Evolutionary conservation across 805 yeast genomes (phyloP).

Genomic region (Ogataea populi-albae): DNA sequence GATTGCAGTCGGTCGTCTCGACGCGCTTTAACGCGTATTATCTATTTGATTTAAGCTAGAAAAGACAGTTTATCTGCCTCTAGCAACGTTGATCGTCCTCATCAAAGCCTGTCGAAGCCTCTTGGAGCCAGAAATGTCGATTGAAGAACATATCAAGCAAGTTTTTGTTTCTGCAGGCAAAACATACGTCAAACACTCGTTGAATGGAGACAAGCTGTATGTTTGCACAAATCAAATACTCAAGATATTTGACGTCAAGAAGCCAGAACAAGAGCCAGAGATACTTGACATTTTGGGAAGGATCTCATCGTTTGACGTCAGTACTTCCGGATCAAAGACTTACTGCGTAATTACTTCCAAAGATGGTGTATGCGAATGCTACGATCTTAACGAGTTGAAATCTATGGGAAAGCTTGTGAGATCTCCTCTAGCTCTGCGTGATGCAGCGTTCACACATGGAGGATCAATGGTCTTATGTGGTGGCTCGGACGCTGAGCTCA

Average conservation of each 20-base stretch:
- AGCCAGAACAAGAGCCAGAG: conserved; percentile 58
- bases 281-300: conserved; percentile 50
- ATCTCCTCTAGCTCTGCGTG: conserved; percentile 47
- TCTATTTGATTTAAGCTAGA: too few relatives aligned
- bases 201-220: conserved; percentile 35
- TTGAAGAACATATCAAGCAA: conserved; percentile 28
- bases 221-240: conserved; percentile 57
- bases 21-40: too few relatives aligned
- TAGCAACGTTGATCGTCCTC: too few relatives aligned
- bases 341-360: conserved; percentile 36
- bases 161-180: conserved; percentile 31
- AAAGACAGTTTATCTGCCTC: too few relatives aligned
- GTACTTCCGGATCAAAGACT: conserved; percentile 17
- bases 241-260: conserved; percentile 46
- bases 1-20: too few relatives aligned
- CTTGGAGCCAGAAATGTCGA: too few relatives aligned
- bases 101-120: too few relatives aligned
- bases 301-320: conserved; percentile 40
- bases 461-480: conserved; percentile 59
- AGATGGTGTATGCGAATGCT: conserved; percentile 42
- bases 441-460: conserved; percentile 55
- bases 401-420: conserved; percentile 37
- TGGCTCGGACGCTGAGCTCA: conserved; percentile 63
- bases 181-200: conserved; percentile 21
- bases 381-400: conserved; percentile 30